Evolutionary conservation across 2,329 filamentous ascomycete species (phyloP).

Genomic region (Aspergillus sp.): DNA sequence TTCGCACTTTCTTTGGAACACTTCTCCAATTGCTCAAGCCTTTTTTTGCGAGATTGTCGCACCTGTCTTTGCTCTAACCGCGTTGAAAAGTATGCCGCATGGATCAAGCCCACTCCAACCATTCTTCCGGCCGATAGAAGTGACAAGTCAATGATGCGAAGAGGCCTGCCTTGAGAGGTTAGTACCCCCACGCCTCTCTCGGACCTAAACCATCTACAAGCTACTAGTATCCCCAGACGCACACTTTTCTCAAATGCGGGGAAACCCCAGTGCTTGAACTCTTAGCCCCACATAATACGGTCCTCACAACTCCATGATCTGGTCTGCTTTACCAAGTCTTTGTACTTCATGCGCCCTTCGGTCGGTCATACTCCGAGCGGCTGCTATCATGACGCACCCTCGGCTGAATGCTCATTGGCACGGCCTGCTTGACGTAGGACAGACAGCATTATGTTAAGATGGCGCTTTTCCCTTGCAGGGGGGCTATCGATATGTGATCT

Average conservation of each 20-base stretch:
- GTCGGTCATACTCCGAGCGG: slow-evolving; percentile 34
- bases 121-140: not conserved
- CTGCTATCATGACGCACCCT: slow-evolving; percentile 11
- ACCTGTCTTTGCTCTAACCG: not conserved
- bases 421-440: not conserved
- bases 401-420: slow-evolving; percentile 9
- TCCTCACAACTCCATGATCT: not conserved
- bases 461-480: not conserved
- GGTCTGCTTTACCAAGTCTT: slow-evolving; percentile 13
- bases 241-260: not conserved
- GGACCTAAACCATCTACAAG: not conserved
- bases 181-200: not conserved
- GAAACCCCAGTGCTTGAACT: not conserved
- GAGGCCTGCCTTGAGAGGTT: not conserved
- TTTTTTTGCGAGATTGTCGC: not conserved
- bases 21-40: not conserved
- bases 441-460: not conserved
- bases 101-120: not conserved
- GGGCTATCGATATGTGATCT: not conserved
- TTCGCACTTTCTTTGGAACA: not conserved
- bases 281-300: not conserved
- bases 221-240: not conserved
- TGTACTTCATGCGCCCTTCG: slow-evolving; percentile 15
- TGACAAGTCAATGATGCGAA: not conserved
- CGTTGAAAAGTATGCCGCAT: too few species aligned